Conservation (phyloP, 129 eudicot genomes). For the Ambrosia trifida region DNA sequence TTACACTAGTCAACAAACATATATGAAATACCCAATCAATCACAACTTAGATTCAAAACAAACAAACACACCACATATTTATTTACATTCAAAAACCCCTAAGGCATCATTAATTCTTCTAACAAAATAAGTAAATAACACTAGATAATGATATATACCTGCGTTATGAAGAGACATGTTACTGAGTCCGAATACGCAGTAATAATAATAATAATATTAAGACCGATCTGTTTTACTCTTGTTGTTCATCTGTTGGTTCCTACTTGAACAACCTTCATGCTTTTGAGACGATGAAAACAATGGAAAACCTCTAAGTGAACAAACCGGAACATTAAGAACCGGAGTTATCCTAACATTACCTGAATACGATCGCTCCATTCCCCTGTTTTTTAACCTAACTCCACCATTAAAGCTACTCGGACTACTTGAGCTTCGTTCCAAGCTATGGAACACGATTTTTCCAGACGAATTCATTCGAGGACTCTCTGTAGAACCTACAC, state of each 20-base stretch:
- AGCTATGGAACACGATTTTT: slow-evolving; percentile 68
- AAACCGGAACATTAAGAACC: slow-evolving; percentile 85
- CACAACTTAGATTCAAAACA: neutral
- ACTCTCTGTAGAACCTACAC: slow-evolving; percentile 62
- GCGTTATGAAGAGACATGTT: neutral
- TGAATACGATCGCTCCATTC: slow-evolving; percentile 83
- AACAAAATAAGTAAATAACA: neutral
- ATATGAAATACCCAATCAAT: neutral
- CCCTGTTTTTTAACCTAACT: slow-evolving; percentile 55
- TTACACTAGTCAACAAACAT: neutral
- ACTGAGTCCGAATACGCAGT: neutral
- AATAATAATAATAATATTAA: neutral
- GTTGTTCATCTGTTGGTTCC: slow-evolving; percentile 25
- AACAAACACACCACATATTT: neutral
- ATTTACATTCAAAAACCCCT: slow-evolving; percentile 8
- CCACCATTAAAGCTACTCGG: slow-evolving; percentile 89
- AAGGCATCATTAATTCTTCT: neutral
- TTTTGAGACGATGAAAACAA: slow-evolving; percentile 56
- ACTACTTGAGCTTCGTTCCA: slow-evolving; percentile 90
- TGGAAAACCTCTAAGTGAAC: slow-evolving; percentile 72
- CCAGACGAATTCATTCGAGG: slow-evolving; percentile 91
- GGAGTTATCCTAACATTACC: slow-evolving; percentile 82
- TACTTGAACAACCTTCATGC: slow-evolving; percentile 37
- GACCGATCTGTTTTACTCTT: slow-evolving; percentile 20
- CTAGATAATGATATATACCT: neutral